Percentiles rank a stretch among this genome's conserved stretches.
Evolutionary conservation across 1,284 basidiomycete species (phyloP).

Genomic region (Cutaneotrichosporon sp.): DNA sequence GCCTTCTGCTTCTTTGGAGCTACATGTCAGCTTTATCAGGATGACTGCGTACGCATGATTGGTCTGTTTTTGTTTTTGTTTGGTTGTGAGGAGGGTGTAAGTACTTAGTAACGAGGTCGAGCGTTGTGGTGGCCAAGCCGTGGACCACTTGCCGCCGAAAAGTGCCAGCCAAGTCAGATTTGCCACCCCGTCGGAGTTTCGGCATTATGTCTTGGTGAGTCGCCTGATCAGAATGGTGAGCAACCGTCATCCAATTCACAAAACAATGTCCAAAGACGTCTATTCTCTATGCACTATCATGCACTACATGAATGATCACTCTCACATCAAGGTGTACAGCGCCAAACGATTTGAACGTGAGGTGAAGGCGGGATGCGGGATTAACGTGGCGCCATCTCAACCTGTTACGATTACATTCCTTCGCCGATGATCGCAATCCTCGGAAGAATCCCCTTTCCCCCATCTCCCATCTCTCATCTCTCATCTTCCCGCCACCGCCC

Average conservation of each 20-base stretch:
- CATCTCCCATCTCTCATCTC: too few species aligned
- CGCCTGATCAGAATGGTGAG: not conserved
- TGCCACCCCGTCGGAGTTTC: not conserved
- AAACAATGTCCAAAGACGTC: not conserved
- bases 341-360: too few species aligned
- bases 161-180: not conserved
- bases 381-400: too few species aligned
- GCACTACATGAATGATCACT: too few species aligned
- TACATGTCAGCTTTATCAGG: slow-evolving; percentile 21
- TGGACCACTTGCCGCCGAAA: not conserved
- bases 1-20: slow-evolving; percentile 67
- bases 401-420: too few species aligned
- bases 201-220: not conserved
- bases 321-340: too few species aligned
- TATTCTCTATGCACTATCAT: too few species aligned
- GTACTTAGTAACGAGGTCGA: not conserved
- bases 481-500: too few species aligned
- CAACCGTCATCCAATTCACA: not conserved
- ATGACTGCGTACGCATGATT: slow-evolving; percentile 13
- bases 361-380: too few species aligned
- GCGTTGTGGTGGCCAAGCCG: not conserved
- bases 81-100: not conserved
- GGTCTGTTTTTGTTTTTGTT: not conserved
- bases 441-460: too few species aligned
- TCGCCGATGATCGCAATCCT: too few species aligned